These are phyloP conservation scores for Antitrichia curtipendula DNA, from an alignment of 225 moss, liverwort and hornwort species.

Conservation along the genomic window DNA sequence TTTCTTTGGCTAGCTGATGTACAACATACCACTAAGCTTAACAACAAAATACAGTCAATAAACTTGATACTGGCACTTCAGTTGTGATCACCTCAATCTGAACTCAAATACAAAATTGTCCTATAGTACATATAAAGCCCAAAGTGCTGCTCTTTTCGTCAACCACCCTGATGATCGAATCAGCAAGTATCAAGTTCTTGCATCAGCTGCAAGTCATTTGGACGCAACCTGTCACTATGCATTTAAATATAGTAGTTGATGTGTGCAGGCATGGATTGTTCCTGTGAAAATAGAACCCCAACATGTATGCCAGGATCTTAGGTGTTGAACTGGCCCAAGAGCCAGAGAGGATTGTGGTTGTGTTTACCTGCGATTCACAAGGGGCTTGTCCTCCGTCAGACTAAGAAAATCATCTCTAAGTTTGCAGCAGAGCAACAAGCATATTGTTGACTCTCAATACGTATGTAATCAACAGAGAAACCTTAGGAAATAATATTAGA, in stretches of 20 bases:
- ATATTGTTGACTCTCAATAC: no score
- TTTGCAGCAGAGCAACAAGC: no score
- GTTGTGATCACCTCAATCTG: background rate
- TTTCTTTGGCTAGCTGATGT: background rate
- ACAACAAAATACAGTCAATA: background rate
- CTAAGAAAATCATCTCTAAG: no score
- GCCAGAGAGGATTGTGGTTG: background rate
- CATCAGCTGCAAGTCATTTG: background rate
- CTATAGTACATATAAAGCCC: slow-evolving; percentile 15
- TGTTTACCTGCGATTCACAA: background rate
- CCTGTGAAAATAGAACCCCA: background rate
- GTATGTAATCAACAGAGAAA: no score
- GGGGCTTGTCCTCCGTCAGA: no score
- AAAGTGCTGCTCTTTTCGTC: background rate
- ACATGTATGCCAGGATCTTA: background rate
- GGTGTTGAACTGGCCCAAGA: background rate
- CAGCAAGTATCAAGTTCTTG: background rate
- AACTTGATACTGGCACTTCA: background rate
- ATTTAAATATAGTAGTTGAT: background rate
- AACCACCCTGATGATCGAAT: background rate
- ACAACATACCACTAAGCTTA: background rate
- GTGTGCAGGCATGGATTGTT: background rate
- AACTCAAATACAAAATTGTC: slow-evolving; percentile 17
- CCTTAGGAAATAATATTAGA: no score
- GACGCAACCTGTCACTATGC: background rate